A percentile compares a stretch with the other conserved stretches of the same genome.
Conservation (phyloP, 2,329 filamentous ascomycete species). For the Fusarium acutatum region DNA sequence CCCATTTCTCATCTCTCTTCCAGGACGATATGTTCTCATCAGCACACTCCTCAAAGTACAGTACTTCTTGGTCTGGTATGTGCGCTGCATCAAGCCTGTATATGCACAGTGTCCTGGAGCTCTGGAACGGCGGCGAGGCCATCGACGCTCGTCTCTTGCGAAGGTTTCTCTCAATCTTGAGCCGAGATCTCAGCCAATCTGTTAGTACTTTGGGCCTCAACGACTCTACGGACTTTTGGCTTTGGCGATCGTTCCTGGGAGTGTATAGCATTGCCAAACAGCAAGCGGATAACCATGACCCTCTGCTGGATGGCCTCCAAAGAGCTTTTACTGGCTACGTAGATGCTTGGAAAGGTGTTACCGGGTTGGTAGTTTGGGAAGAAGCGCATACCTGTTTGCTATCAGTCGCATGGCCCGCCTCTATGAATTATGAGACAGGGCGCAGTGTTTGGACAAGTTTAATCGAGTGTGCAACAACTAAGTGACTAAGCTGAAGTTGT, state of each 20-base stretch:
- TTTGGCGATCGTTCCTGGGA: slow-evolving; percentile 32
- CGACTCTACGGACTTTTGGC: slow-evolving; percentile 13
- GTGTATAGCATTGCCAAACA: slow-evolving; percentile 17
- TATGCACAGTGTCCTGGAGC: slow-evolving; percentile 22
- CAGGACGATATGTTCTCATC: neutral
- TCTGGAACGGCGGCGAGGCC: slow-evolving; percentile 13
- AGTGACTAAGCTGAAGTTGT: fast-evolving
- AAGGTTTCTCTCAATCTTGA: slow-evolving; percentile 3
- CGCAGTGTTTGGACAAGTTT: neutral
- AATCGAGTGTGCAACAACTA: neutral
- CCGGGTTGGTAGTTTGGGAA: neutral
- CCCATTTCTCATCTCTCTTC: slow-evolving; percentile 28
- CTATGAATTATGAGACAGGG: neutral
- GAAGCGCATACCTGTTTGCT: neutral
- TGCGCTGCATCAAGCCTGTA: slow-evolving; percentile 22
- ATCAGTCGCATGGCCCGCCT: slow-evolving; percentile 10
- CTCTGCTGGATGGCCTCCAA: neutral
- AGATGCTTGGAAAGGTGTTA: neutral
- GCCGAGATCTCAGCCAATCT: slow-evolving; percentile 1
- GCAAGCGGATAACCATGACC: neutral
- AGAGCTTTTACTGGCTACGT: neutral
- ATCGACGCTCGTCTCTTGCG: slow-evolving; percentile 12
- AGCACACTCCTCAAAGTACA: neutral
- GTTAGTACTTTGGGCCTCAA: fast-evolving
- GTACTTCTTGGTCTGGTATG: slow-evolving; percentile 30